Evolutionary conservation across 2,329 filamentous ascomycete species (phyloP), one percentile per base, ranked within the genome.

Genomic region (Aureobasidium leucospermi): DNA sequence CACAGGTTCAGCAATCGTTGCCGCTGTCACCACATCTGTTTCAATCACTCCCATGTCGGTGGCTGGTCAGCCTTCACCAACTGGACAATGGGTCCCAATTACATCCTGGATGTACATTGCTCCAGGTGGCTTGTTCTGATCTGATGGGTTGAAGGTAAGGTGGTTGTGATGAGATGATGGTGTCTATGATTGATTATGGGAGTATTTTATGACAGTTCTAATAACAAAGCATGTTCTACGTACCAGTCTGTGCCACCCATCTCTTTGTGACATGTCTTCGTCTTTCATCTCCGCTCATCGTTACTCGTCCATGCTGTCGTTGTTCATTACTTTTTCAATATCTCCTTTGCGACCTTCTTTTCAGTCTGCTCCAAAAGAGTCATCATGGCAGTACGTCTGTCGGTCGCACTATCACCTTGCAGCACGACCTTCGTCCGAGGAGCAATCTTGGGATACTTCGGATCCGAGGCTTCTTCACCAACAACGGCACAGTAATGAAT

Each of bases 291-390:
- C 23, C 23, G 23, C 23, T 23, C 23, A 23, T 23, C 23, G 23
- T 23, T 4, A 23, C 23, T 23, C 23, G 3, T 23, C 3, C 23
- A 23, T 23, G 23, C 23, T 23, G 3, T 23, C 23, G 15, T 3
- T 10, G n/a, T 36, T 6, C 43, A 15, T 60, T 48, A 47, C 6
- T 42, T 41, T 43, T 63, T 63, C 60, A 67, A 41, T 11, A 67
- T 58, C 36, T 65, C 63, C 46, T 62, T 66, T 6, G 64, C 63
- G 1, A 66, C 58, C 39, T 63, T 53, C 34, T 61, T 65, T 48
- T 67, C 65, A 11, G 65, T 63, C 42, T 66, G 64, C 19, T 65
- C 63, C 19, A 67, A 51, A 42, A 67, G 45, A 32, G 61, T 63
- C 63, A 65, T 63, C 62, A 65, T 63, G 16, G 62, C 63, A 9